Conservation (phyloP, 257 asterid species). For the Catharanthus roseus region DNA sequence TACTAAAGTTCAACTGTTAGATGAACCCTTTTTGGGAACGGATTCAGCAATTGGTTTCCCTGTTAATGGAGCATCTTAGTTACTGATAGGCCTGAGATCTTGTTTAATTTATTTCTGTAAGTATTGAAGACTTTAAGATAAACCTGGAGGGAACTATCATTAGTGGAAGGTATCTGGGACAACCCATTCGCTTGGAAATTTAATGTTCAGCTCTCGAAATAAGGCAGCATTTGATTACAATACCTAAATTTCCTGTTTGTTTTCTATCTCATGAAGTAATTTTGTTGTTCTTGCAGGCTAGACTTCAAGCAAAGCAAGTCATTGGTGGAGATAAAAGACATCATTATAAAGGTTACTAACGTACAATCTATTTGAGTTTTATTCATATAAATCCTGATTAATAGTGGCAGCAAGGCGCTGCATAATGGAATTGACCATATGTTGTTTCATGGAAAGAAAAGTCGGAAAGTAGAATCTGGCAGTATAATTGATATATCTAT, state of each 20-base stretch:
- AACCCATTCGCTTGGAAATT: not conserved
- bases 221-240: slow-evolving; percentile 5
- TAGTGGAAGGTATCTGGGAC: not conserved
- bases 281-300: slow-evolving; percentile 54
- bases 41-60: not conserved
- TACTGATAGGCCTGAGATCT: not conserved
- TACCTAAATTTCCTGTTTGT: slow-evolving; percentile 11
- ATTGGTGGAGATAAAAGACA: slow-evolving; percentile 60
- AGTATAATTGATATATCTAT: not conserved
- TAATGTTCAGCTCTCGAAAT: slow-evolving; percentile 2
- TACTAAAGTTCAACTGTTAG: not conserved
- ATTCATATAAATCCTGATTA: not conserved
- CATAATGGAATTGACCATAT: not conserved
- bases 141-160: not conserved
- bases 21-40: not conserved
- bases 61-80: not conserved
- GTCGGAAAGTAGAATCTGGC: not conserved
- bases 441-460: not conserved
- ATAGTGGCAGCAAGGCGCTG: not conserved
- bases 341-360: slow-evolving; percentile 68
- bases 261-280: not conserved
- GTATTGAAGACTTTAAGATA: not conserved
- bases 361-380: not conserved
- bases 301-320: slow-evolving; percentile 91
- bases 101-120: not conserved